Evolutionary conservation across 1,139 yeast genomes (phyloP).

Genomic region (Kazachstania sp.): DNA sequence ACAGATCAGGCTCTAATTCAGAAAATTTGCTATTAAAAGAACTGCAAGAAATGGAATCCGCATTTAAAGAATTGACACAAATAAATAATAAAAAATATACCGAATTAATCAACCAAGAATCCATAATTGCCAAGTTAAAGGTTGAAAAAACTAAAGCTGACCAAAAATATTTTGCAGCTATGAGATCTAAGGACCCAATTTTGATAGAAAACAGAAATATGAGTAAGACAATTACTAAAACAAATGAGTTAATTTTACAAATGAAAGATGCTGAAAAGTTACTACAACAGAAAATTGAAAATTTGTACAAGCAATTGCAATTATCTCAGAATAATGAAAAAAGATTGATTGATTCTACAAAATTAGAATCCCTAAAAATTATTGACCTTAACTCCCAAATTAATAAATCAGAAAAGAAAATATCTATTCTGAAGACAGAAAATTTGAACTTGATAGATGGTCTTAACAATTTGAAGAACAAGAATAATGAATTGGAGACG

Average conservation of each 20-base stretch:
- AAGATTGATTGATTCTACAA: conserved; percentile 23
- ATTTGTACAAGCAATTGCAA: conserved; percentile 33
- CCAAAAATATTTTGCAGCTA: conserved; percentile 89
- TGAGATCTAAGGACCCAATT: conserved; percentile 81
- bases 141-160: conserved; percentile 89
- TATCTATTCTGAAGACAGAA: conserved; percentile 14
- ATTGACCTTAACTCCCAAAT: conserved; percentile 26
- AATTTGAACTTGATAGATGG: conserved; percentile 15
- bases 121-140: conserved; percentile 56
- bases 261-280: conserved; percentile 55
- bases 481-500: conserved; percentile 16
- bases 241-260: conserved; percentile 62
- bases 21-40: conserved; percentile 52
- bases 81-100: conserved; percentile 51
- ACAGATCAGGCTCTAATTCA: conserved; percentile 14
- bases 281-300: conserved; percentile 41
- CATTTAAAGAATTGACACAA: conserved; percentile 51
- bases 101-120: conserved; percentile 56
- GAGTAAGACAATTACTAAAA: conserved; percentile 56
- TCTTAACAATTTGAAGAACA: conserved; percentile 16
- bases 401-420: conserved; percentile 18
- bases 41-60: conserved; percentile 74
- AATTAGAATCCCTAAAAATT: conserved; percentile 22
- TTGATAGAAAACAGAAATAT: conserved; percentile 59
- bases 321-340: conserved; percentile 29